Evolutionary conservation across 2,329 filamentous ascomycete genomes (phyloP).

Genomic region (Aspergillus pseudoglaucus): DNA sequence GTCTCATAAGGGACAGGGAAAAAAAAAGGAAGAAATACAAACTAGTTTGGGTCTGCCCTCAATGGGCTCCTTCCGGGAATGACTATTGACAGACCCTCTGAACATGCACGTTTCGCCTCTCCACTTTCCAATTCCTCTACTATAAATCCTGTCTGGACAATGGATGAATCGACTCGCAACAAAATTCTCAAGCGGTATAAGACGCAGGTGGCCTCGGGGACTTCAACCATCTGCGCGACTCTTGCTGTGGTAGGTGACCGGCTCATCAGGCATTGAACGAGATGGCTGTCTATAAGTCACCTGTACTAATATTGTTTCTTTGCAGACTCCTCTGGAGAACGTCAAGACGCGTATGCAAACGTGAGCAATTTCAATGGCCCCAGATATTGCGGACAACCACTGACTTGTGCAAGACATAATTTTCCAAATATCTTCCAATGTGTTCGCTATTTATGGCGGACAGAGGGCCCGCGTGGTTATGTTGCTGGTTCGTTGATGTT

Average conservation of each 20-base stretch:
- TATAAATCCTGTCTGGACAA: constrained; percentile 25
- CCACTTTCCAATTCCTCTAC: constrained; percentile 27
- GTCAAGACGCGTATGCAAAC: constrained; percentile 47
- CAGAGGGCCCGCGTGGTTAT: constrained; percentile 42
- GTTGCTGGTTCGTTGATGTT: constrained; percentile 34
- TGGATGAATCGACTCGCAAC: constrained; percentile 37
- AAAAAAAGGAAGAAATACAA: constrained; percentile 8
- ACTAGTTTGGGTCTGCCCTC: constrained; percentile 9
- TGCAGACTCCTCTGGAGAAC: constrained; percentile 42
- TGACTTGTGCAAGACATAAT: constrained; percentile 31
- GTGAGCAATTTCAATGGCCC: constrained; percentile 24
- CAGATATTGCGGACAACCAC: not conserved
- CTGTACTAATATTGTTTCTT: not conserved
- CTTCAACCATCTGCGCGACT: constrained; percentile 40
- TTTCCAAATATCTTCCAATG: constrained; percentile 39
- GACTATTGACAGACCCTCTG: constrained; percentile 33
- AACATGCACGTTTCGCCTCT: constrained; percentile 35
- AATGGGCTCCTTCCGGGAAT: constrained; percentile 30
- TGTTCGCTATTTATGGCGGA: constrained; percentile 40
- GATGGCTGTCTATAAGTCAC: not conserved
- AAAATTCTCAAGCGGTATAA: constrained; percentile 40
- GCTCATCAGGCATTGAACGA: not conserved
- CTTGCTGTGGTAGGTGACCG: constrained; percentile 38
- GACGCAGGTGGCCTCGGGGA: constrained; percentile 41
- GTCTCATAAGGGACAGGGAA: constrained; percentile 11